Percentiles rank a stretch among this genome's conserved stretches.
Evolutionary conservation across 1,284 basidiomycete genomes (phyloP).

Genomic region (Ustilago curta): DNA sequence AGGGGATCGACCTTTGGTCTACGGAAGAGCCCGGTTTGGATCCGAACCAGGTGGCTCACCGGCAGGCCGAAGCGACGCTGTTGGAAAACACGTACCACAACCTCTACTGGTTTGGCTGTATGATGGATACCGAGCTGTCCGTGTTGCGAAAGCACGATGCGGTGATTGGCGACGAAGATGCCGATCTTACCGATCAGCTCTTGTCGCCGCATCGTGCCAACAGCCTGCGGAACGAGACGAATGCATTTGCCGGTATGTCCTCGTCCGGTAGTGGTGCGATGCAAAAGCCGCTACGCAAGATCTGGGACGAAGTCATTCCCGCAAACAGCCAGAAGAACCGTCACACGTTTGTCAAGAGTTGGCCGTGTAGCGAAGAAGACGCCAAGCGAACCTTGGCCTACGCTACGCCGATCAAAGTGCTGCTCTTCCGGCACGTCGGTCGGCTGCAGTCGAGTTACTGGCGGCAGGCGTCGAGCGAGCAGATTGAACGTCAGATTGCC

Average conservation of each 20-base stretch:
- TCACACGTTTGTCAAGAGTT: conserved; percentile 29
- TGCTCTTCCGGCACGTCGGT: conserved; percentile 46
- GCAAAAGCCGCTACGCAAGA: conserved; percentile 28
- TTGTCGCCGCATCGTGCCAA: conserved; percentile 16
- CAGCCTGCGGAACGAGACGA: conserved; percentile 9
- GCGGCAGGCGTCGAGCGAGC: conserved; percentile 30
- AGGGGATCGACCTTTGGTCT: conserved; percentile 43
- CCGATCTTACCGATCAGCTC: conserved; percentile 33
- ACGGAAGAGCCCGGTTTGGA: conserved; percentile 24
- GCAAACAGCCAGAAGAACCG: conserved; percentile 30
- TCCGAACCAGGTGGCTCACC: conserved; percentile 14
- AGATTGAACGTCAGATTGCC: conserved; percentile 38
- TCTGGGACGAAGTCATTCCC: conserved; percentile 46
- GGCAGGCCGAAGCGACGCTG: conserved; percentile 27
- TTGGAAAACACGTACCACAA: conserved; percentile 46
- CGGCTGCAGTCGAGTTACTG: conserved; percentile 41
- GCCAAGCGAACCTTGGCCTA: conserved; percentile 35
- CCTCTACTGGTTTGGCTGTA: conserved; percentile 36
- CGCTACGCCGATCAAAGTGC: conserved; percentile 44
- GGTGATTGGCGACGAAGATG: conserved; percentile 43
- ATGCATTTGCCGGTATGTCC: conserved; percentile 1
- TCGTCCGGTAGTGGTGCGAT: neutral
- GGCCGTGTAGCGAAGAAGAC: conserved; percentile 37
- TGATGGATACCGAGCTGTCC: conserved; percentile 44
- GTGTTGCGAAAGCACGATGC: conserved; percentile 42